These are phyloP conservation scores for Elsinoe australis DNA, from an alignment of 2,329 filamentous ascomycete species.

Conservation along the genomic window DNA sequence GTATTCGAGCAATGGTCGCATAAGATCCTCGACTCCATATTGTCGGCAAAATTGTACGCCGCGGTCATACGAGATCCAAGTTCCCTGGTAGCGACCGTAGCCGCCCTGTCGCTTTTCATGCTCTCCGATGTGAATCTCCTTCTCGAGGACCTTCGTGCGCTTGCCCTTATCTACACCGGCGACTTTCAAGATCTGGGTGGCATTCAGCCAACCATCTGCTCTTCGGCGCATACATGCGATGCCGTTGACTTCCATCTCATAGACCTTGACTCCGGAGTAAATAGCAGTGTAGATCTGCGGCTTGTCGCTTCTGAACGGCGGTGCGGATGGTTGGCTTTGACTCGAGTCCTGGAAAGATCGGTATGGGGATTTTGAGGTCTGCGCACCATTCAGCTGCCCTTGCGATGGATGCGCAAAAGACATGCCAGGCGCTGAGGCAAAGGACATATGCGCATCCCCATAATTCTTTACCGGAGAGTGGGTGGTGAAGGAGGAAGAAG, in stretches of 20 bases:
- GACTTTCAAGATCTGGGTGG: conserved; percentile 95
- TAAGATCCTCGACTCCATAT: conserved; percentile 66
- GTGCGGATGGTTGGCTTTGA: conserved; percentile 7
- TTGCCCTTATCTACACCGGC: conserved; percentile 96
- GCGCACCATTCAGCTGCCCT: conserved; percentile 13
- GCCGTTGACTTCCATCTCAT: conserved; percentile 95
- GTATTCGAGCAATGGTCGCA: conserved; percentile 68
- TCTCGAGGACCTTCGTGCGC: conserved; percentile 94
- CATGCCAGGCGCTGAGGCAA: conserved; percentile 1
- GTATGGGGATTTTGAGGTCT: conserved; percentile 10
- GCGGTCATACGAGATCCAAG: conserved; percentile 92
- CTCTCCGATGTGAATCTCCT: conserved; percentile 91
- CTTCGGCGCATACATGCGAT: conserved; percentile 93
- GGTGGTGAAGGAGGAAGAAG: conserved; percentile 5
- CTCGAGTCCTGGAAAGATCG: conserved; percentile 15
- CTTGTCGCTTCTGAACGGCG: conserved; percentile 26
- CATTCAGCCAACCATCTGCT: conserved; percentile 93
- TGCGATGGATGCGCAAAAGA: conserved; percentile 13
- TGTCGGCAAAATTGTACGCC: conserved; percentile 84
- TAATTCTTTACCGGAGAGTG: conserved; percentile 12
- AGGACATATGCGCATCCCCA: conserved; percentile 16
- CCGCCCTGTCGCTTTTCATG: conserved; percentile 98
- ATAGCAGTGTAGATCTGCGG: conserved; percentile 59
- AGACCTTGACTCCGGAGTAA: conserved; percentile 92
- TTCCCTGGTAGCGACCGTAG: conserved; percentile 98